phyloP scores from a whole-genome alignment of 2,329 filamentous ascomycete genomes.

The Hypoxylon sp. region DNA sequence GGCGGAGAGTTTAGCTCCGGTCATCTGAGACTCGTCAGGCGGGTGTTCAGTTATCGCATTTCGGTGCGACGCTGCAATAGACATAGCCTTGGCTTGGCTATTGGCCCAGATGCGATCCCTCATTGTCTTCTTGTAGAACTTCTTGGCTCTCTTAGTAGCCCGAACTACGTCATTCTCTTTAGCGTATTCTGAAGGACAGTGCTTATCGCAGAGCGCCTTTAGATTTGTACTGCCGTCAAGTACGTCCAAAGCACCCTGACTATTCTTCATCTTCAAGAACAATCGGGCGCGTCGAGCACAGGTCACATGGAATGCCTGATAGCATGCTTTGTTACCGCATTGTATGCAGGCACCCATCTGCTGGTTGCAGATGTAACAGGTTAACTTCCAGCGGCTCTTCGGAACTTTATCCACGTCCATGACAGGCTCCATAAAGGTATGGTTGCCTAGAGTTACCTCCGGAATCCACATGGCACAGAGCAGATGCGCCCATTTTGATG shows the following conservation, averaged over 20 bases:
- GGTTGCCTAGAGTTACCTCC: slow-evolving; percentile 94
- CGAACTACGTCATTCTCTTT: slow-evolving; percentile 86
- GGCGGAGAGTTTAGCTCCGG: slow-evolving; percentile 84
- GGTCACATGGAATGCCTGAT: slow-evolving; percentile 96
- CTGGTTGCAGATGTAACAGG: slow-evolving; percentile 97
- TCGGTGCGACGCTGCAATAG: slow-evolving; percentile 80
- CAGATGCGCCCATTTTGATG: slow-evolving; percentile 95
- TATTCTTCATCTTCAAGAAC: slow-evolving; percentile 97
- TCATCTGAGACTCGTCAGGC: slow-evolving; percentile 85
- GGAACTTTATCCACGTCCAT: slow-evolving; percentile 99
- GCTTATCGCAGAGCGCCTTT: slow-evolving; percentile 96
- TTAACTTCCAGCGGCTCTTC: slow-evolving; percentile 91
- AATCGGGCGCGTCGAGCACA: slow-evolving; percentile 90
- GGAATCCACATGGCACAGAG: slow-evolving; percentile 99
- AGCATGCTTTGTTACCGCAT: slow-evolving; percentile 97
- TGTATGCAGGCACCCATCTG: slow-evolving; percentile 99
- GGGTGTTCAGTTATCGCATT: slow-evolving; percentile 76
- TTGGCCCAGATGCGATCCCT: slow-evolving; percentile 92
- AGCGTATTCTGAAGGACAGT: slow-evolving; percentile 90
- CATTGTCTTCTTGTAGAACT: slow-evolving; percentile 92
- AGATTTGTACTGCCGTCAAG: slow-evolving; percentile 85
- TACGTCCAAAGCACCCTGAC: slow-evolving; percentile 81
- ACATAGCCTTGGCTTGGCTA: slow-evolving; percentile 85
- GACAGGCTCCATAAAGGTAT: slow-evolving; percentile 97
- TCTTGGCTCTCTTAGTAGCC: slow-evolving; percentile 86